These are phyloP conservation scores for Cucurbita maxima DNA, from an alignment of 306 rosid species.

Conservation along the genomic window DNA sequence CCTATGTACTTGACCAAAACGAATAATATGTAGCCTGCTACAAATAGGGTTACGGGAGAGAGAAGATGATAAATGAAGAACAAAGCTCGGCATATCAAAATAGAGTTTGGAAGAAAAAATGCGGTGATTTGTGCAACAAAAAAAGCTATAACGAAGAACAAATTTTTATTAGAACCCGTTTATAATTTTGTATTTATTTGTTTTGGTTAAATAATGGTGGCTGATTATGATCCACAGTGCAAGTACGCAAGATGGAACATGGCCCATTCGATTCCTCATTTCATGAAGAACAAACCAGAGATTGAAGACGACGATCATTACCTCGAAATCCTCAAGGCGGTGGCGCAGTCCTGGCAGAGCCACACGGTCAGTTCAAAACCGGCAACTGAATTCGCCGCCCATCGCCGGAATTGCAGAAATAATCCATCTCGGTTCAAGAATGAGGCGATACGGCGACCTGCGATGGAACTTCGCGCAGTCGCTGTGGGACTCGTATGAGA, in stretches of 20 bases:
- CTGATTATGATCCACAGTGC: background rate
- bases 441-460: slow-evolving; percentile 16
- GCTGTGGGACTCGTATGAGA: slow-evolving; percentile 85
- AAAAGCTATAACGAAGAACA: background rate
- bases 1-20: too few relatives aligned
- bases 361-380: slow-evolving; percentile 39
- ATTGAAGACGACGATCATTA: slow-evolving; percentile 14
- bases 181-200: too few relatives aligned
- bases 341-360: slow-evolving; percentile 77
- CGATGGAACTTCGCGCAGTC: slow-evolving; percentile 67
- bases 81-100: background rate
- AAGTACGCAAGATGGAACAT: background rate
- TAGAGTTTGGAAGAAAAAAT: background rate
- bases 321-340: slow-evolving; percentile 69
- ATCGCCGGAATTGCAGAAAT: slow-evolving; percentile 27
- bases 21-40: too few relatives aligned
- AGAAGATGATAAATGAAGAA: background rate
- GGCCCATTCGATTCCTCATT: background rate
- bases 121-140: background rate
- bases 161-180: too few relatives aligned
- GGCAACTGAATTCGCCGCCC: slow-evolving; percentile 43
- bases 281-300: background rate
- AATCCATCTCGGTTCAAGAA: slow-evolving; percentile 55
- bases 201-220: too few relatives aligned
- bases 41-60: too few relatives aligned